Conservation (phyloP, 1,284 basidiomycete species). For the Veloporphyrellus conicus region DNA sequence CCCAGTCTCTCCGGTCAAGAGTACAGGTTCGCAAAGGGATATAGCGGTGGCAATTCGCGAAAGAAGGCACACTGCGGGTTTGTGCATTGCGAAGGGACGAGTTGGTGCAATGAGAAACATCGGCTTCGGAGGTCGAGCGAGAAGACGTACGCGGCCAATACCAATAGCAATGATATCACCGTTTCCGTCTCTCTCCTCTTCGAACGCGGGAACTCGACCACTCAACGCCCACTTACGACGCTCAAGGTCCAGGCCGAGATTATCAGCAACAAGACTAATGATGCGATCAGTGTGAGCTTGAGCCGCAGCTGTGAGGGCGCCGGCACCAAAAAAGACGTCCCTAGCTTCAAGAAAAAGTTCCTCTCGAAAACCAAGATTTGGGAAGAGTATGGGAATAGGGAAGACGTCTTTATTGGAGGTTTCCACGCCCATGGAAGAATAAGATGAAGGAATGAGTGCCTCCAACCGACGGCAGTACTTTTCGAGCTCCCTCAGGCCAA, state of each 20-base stretch:
- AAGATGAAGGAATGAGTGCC: slow-evolving; percentile 50
- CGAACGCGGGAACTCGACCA: slow-evolving; percentile 64
- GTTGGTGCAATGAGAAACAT: slow-evolving; percentile 34
- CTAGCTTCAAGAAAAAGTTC: slow-evolving; percentile 87
- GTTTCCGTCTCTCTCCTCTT: slow-evolving; percentile 63
- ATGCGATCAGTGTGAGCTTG: slow-evolving; percentile 49
- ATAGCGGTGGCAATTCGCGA: slow-evolving; percentile 80
- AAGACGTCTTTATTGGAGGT: slow-evolving; percentile 20
- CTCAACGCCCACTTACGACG: slow-evolving; percentile 52
- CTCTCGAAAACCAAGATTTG: slow-evolving; percentile 81
- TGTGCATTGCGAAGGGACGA: slow-evolving; percentile 86
- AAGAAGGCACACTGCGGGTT: slow-evolving; percentile 77
- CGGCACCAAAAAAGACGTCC: slow-evolving; percentile 88
- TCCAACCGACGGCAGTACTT: slow-evolving; percentile 82
- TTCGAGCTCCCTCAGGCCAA: slow-evolving; percentile 84
- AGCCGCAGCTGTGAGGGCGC: slow-evolving; percentile 51
- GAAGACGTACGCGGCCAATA: slow-evolving; percentile 55
- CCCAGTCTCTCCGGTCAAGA: slow-evolving; percentile 96
- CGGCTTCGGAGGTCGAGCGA: slow-evolving; percentile 40
- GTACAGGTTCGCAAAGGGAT: slow-evolving; percentile 75
- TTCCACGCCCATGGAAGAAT: slow-evolving; percentile 46
- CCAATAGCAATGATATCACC: slow-evolving; percentile 52
- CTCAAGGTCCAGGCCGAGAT: slow-evolving; percentile 65
- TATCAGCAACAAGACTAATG: slow-evolving; percentile 52
- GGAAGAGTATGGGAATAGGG: slow-evolving; percentile 41